Conservation (phyloP, 345 rosid genomes). For the sweet orange (Citrus sinensis) region DNA sequence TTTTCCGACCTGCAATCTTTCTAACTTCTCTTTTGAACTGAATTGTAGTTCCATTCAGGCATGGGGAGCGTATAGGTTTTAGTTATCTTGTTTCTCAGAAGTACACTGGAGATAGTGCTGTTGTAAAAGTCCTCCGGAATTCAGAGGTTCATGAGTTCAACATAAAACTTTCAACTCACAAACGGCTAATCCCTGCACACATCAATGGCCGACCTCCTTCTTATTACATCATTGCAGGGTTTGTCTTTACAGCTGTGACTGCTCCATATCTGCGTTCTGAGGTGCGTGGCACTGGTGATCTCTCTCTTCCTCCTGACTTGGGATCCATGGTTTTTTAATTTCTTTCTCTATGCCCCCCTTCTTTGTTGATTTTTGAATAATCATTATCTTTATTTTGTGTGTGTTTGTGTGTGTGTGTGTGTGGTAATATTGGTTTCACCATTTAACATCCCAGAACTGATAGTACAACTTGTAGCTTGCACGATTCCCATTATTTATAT, state of each 20-base stretch:
- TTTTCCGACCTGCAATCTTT: background rate
- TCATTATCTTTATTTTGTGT: background rate
- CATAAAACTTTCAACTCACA: conserved; percentile 85
- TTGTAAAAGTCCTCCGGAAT: conserved; percentile 73
- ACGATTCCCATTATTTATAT: background rate
- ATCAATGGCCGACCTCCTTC: conserved; percentile 76
- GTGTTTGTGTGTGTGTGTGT: too few species aligned
- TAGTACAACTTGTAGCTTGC: background rate
- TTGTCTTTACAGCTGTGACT: conserved; percentile 79
- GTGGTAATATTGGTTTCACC: background rate
- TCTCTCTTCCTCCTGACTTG: background rate
- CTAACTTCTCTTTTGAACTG: conserved; percentile 6
- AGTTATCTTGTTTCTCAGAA: conserved; percentile 92
- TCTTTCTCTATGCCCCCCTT: background rate
- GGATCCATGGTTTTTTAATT: background rate
- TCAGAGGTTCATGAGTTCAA: conserved; percentile 58
- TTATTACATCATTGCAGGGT: conserved; percentile 87
- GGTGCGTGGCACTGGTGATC: conserved; percentile 35
- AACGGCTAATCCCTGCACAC: conserved; percentile 84
- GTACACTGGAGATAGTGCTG: conserved; percentile 82
- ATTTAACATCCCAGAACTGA: background rate
- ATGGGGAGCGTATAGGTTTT: conserved; percentile 91
- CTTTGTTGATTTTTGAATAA: background rate
- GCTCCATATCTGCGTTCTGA: conserved; percentile 94
- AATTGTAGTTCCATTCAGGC: conserved; percentile 86